Evolutionary conservation across 495 filamentous ascomycete species (phyloP).

Genomic region (Mytilinidion resinicola): DNA sequence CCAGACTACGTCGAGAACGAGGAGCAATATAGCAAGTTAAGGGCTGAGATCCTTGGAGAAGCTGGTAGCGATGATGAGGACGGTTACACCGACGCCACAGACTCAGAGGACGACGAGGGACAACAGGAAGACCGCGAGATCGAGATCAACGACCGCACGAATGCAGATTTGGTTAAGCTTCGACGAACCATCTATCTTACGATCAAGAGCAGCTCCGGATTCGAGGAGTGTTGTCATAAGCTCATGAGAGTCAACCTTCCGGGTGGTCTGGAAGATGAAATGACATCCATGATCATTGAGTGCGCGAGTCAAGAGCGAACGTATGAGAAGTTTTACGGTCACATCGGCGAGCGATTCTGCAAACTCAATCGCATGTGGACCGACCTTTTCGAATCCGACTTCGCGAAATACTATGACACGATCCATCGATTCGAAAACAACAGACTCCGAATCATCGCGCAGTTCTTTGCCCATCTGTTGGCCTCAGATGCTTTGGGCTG

Average conservation of each 20-base stretch:
- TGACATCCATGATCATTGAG: slow-evolving; percentile 95
- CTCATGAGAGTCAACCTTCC: slow-evolving; percentile 64
- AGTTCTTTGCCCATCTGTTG: slow-evolving; percentile 90
- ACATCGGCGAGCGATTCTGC: slow-evolving; percentile 89
- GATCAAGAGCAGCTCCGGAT: slow-evolving; percentile 89
- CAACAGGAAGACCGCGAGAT: slow-evolving; percentile 65
- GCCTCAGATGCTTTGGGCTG: slow-evolving; percentile 83
- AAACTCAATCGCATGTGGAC: slow-evolving; percentile 93
- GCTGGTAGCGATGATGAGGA: slow-evolving; percentile 70
- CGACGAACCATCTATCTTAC: slow-evolving; percentile 93
- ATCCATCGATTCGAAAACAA: slow-evolving; percentile 97
- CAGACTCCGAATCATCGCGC: slow-evolving; percentile 83
- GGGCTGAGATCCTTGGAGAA: slow-evolving; percentile 86
- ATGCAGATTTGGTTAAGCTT: slow-evolving; percentile 89
- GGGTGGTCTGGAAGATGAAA: slow-evolving; percentile 76
- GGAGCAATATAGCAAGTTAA: slow-evolving; percentile 78
- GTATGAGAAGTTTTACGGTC: slow-evolving; percentile 92
- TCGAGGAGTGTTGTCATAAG: slow-evolving; percentile 94
- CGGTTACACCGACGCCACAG: slow-evolving; percentile 63
- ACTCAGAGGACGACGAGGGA: slow-evolving; percentile 73
- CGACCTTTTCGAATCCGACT: slow-evolving; percentile 81
- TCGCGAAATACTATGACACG: slow-evolving; percentile 90
- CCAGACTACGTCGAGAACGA: slow-evolving; percentile 85
- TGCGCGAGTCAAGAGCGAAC: slow-evolving; percentile 92
- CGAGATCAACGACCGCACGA: slow-evolving; percentile 97